Evolutionary conservation across 495 filamentous ascomycete genomes (phyloP).

Genomic region (Lophium mytilinum): DNA sequence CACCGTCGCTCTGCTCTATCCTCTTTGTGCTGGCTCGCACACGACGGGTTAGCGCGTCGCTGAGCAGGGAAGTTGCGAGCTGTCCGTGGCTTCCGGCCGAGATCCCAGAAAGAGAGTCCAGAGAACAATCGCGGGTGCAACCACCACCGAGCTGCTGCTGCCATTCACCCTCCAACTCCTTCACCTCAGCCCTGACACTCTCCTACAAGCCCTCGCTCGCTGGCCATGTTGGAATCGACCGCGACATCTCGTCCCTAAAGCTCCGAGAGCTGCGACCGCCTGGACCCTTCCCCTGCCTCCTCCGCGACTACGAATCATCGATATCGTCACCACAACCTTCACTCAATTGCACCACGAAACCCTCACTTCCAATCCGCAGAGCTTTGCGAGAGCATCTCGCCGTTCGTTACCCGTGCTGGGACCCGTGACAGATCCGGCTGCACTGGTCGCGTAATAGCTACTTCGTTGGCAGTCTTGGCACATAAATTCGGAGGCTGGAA

Average conservation of each 20-base stretch:
- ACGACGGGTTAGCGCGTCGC: neutral
- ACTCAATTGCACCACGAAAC: neutral
- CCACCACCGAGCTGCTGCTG: neutral
- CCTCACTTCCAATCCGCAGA: neutral
- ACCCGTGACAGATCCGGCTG: neutral
- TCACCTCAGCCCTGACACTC: neutral
- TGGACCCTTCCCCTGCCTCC: neutral
- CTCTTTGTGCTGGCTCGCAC: too few species aligned
- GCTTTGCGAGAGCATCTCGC: neutral
- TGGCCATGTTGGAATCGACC: constrained; percentile 1
- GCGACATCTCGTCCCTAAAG: neutral
- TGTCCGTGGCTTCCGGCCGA: neutral
- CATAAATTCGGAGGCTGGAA: constrained; percentile 14
- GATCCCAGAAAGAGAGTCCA: too few species aligned
- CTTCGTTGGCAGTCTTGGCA: constrained; percentile 1
- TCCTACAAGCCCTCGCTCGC: constrained; percentile 3
- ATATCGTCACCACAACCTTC: neutral
- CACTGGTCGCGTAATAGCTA: neutral
- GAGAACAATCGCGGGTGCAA: neutral
- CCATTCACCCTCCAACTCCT: neutral
- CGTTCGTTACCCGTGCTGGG: neutral
- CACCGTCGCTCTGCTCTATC: too few species aligned
- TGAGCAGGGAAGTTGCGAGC: constrained; percentile 1
- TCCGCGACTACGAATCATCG: neutral
- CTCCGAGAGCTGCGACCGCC: neutral